Base-by-base conservation (phyloP, 139 green algal species). In the Dunaliella sp. region DNA sequence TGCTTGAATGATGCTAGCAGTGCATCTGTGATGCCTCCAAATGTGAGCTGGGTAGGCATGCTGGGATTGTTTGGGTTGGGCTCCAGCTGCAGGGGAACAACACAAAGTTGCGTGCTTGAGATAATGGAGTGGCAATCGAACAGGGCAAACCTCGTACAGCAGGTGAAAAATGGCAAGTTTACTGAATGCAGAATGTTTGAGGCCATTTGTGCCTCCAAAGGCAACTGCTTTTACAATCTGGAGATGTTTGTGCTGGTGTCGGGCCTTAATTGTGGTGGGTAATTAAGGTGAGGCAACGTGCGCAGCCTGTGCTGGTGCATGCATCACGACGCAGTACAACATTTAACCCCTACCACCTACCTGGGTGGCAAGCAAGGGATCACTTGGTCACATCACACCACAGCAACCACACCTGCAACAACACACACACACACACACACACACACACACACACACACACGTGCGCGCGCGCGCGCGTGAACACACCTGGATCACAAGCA, bases 1-100 rank as follows among this genome's bases (percentile, higher is more conserved):
- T 85, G 77, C 36, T 89, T 89, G 25, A 89, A 36, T 0, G 59
- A 26, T 1, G 86, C 86, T 58, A 89, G 77, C 82, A 89, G 37
- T 0, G 86, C 82, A 3, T 89, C 86, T 0, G 82, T 74, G 32
- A 89, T 87, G 26, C 86, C 86, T 0, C 82, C 86, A 58, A 89
- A 89, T 59, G 84, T 2, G 26, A 87, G 82, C 78, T 72, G 1
- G 35, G 35, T 65, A 1, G 76, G 33, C 7, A 33, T 65, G 48
- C 16, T 16, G 7, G 48, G 48, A 26, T 65, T 65, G 48, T 65
- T 65, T 7, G 48, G 48, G 48, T 65, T 65, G 48, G 48, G 48
- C 48, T 65, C 48, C 48, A 65, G 48, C 48, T 65, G 48, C 48
- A 65, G 48, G 7, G 16, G 16, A 26, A 65, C 48, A 65, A 65